Evolutionary conservation across 1,284 basidiomycete genomes (phyloP).

Genomic region (Irpex rosettiformis): DNA sequence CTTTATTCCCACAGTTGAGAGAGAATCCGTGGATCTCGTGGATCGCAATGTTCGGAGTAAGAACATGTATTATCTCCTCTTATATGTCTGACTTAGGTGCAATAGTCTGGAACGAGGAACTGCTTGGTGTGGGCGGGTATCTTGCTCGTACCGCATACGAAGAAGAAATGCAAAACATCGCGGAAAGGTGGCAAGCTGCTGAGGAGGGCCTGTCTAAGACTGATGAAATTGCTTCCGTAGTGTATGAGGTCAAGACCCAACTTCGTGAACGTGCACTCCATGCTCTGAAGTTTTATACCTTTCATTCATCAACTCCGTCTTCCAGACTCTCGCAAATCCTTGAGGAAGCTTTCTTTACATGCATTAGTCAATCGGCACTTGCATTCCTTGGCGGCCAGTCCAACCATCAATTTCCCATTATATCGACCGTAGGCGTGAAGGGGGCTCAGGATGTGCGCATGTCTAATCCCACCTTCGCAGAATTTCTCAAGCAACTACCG

Average conservation of each 20-base stretch:
- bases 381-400: slow-evolving; percentile 22
- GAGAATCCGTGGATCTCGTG: slow-evolving; percentile 90
- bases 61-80: slow-evolving; percentile 16
- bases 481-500: slow-evolving; percentile 81
- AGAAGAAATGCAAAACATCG: slow-evolving; percentile 68
- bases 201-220: slow-evolving; percentile 34
- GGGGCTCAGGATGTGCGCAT: slow-evolving; percentile 72
- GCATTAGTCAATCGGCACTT: slow-evolving; percentile 31
- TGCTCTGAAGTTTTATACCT: slow-evolving; percentile 87
- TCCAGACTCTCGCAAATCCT: slow-evolving; percentile 77
- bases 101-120: slow-evolving; percentile 84
- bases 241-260: slow-evolving; percentile 41
- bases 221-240: slow-evolving; percentile 17
- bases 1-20: slow-evolving; percentile 96
- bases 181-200: slow-evolving; percentile 42
- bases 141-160: slow-evolving; percentile 86
- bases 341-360: slow-evolving; percentile 82
- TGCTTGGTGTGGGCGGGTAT: slow-evolving; percentile 82
- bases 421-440: slow-evolving; percentile 80
- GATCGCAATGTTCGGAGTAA: slow-evolving; percentile 74
- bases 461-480: slow-evolving; percentile 71
- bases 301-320: slow-evolving; percentile 84
- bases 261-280: slow-evolving; percentile 72
- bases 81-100: neutral
- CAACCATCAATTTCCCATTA: slow-evolving; percentile 57